Base-by-base conservation (phyloP, 257 asterid genomes). In the Ilex asprella region DNA sequence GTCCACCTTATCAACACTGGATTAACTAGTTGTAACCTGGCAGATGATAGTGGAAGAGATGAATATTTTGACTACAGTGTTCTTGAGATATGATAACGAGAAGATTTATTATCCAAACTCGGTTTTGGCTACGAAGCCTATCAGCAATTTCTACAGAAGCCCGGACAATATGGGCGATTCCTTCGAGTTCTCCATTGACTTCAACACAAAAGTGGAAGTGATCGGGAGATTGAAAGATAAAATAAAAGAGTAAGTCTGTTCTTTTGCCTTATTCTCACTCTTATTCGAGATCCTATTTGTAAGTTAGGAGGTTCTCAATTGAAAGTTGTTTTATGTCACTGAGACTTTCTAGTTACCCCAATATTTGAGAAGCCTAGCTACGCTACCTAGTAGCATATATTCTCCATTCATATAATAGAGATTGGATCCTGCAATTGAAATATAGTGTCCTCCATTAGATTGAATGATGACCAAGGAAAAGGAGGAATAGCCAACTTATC, bases 31-130 rank as follows among this genome's bases (percentile, higher is more conserved):
- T 69, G 29, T 43, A 60, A 29, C 62, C 62, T 31, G 63, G 15
- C 82, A 89, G 95, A 76, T 89, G 97, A 67, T 80, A 16, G 97
- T 89, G 46, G 97, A 89, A 60, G 96, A 89, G 82, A 86, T 89
- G 96, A 89, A 89, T 70, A 84, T 89, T 77, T 73, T 89, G 67
- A 74, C 86, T 0, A 86, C 95, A 2, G 82, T 89, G 31, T 89
- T 89, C 65, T 70, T 89, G 75, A 81, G 64, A 67, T 71, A 13
- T 16, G 95, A 89, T 67, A 86, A 89, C 2, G 87, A 78, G 68
- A 90, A 83, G 53, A 71, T 83, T 65, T 90, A 76, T 69, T 87
- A 81, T 65, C 97, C 97, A 12, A 90, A 87, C 69, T 77, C 90
- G 2, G 93, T 90, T 55, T 75, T 90, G 79, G 86, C 96, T 10